Conservation (phyloP, 305 asterid genomes). For the Solanum hybrid region DNA sequence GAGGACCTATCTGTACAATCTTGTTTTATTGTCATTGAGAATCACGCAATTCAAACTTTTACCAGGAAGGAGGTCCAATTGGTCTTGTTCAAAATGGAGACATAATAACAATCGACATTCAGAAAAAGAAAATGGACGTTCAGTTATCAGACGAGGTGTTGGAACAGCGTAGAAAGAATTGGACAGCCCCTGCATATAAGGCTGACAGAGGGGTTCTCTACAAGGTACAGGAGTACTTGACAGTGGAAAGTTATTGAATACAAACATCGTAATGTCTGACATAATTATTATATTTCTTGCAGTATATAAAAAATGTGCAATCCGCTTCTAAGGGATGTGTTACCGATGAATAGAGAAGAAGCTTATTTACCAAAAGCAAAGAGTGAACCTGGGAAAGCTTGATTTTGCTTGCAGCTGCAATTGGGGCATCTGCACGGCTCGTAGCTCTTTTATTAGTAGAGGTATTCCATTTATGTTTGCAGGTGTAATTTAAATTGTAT, state of each 20-base stretch:
- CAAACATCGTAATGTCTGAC: not conserved
- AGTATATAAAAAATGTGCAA: conserved; percentile 81
- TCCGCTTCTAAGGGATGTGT: conserved; percentile 95
- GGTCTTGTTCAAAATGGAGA: conserved; percentile 81
- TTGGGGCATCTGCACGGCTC: conserved; percentile 5
- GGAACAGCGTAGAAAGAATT: conserved; percentile 58
- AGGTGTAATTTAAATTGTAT: not conserved
- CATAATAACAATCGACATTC: conserved; percentile 58
- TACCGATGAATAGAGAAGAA: conserved; percentile 54
- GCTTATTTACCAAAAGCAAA: not conserved
- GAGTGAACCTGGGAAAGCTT: conserved; percentile 5
- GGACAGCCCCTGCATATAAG: conserved; percentile 66
- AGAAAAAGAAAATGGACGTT: conserved; percentile 61
- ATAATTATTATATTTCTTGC: conserved; percentile 1
- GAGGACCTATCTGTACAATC: not conserved
- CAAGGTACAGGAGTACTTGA: conserved; percentile 40
- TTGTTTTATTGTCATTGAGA: conserved; percentile 3
- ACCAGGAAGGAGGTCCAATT: conserved; percentile 96
- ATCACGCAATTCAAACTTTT: conserved; percentile 4
- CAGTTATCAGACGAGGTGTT: conserved; percentile 54
- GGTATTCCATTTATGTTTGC: not conserved
- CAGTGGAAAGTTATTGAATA: not conserved
- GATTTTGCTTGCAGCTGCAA: not conserved
- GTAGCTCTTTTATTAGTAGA: not conserved
- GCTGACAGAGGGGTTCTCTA: conserved; percentile 80